A percentile compares a stretch with the other conserved stretches of the same genome.
Conservation (phyloP, 305 asterid species). For the Fraxinus xanthoxyloides region DNA sequence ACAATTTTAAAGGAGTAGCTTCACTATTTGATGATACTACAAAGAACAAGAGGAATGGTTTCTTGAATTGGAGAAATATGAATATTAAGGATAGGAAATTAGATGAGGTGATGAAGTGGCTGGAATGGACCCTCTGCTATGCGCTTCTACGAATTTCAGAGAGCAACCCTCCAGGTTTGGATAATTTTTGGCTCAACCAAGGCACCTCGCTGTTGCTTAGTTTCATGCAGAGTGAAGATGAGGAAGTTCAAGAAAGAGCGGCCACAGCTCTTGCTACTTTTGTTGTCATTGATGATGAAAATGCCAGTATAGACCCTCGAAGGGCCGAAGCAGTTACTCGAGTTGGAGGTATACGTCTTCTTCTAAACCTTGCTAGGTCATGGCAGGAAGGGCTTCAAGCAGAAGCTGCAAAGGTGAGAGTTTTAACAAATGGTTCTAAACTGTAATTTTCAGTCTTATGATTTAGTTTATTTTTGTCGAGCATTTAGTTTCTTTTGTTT, state of each 20-base stretch:
- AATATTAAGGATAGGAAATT: conserved; percentile 41
- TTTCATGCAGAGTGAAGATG: conserved; percentile 74
- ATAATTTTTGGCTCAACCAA: conserved; percentile 81
- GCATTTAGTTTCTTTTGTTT: not conserved
- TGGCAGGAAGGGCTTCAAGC: conserved; percentile 89
- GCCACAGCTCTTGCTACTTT: conserved; percentile 86
- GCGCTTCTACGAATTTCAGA: conserved; percentile 86
- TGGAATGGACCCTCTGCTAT: conserved; percentile 74
- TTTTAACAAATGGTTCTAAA: conserved; percentile 13
- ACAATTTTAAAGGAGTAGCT: conserved; percentile 60
- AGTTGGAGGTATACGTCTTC: conserved; percentile 67
- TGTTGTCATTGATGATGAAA: conserved; percentile 82
- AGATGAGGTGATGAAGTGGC: conserved; percentile 69
- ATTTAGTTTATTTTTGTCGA: not conserved
- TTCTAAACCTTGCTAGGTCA: conserved; percentile 74
- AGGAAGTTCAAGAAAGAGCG: conserved; percentile 93
- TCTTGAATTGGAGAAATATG: conserved; percentile 53
- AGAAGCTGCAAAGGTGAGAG: conserved; percentile 81
- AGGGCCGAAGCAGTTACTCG: conserved; percentile 84
- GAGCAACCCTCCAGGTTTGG: conserved; percentile 74
- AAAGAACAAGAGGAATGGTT: conserved; percentile 47
- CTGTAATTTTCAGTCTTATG: not conserved
- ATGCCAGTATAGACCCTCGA: conserved; percentile 65
- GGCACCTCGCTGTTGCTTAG: conserved; percentile 68
- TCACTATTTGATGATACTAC: conserved; percentile 57